Conservation (phyloP, 2,329 filamentous ascomycete species). For the Colletotrichum agaves region DNA sequence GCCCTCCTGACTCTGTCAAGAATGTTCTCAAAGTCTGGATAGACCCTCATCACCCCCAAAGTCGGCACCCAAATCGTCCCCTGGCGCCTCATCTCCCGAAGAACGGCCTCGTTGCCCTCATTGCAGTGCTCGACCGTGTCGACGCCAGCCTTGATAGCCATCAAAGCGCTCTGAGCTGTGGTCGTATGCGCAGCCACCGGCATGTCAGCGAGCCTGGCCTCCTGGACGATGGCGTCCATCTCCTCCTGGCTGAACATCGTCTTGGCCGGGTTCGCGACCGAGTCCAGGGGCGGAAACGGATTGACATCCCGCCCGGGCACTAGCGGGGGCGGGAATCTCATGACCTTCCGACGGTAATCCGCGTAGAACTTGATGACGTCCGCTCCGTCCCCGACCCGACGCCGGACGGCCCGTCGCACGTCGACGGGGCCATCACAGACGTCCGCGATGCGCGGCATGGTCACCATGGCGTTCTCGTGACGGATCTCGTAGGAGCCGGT, state of each 20-base stretch:
- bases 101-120: constrained; percentile 50
- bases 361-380: constrained; percentile 64
- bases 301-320: constrained; percentile 2
- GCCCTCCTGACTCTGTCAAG: constrained; percentile 55
- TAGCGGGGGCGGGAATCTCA: constrained; percentile 53
- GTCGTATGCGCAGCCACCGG: constrained; percentile 58
- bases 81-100: constrained; percentile 56
- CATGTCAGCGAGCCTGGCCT: constrained; percentile 53
- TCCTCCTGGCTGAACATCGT: constrained; percentile 59
- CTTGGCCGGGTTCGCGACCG: constrained; percentile 51
- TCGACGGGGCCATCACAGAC: constrained; percentile 59
- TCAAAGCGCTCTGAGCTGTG: constrained; percentile 54
- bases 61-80: constrained; percentile 64
- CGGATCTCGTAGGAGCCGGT: constrained; percentile 61
- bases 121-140: constrained; percentile 59
- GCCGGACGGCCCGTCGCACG: constrained; percentile 56
- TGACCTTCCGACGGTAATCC: constrained; percentile 57
- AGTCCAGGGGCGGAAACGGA: constrained; percentile 45
- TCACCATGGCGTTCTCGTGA: constrained; percentile 54
- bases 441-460: constrained; percentile 49
- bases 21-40: constrained; percentile 37
- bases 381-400: constrained; percentile 58
- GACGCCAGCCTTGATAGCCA: constrained; percentile 59
- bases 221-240: constrained; percentile 60
- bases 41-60: constrained; percentile 49